Evolutionary conservation across 257 asterid species (phyloP), one percentile per base, ranked within the genome.

Genomic region (Solanum rostratum): DNA sequence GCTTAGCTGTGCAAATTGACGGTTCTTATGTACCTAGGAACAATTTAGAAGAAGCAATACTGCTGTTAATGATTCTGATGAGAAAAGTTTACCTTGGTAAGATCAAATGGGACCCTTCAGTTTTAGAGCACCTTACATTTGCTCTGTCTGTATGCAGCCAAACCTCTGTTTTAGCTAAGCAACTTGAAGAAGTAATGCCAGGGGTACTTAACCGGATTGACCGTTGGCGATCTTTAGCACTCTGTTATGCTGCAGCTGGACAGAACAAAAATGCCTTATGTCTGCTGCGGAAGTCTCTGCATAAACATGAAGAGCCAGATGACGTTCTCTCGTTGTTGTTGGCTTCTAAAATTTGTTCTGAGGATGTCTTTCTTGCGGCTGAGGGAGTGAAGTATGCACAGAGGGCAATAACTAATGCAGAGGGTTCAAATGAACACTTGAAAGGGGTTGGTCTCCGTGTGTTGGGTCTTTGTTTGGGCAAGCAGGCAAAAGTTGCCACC

Each of bases 11-110:
- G 57, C 99, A 97, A 90, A 88, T 91, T 65, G 98, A 97, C 3
- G 97, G 97, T 80, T 93, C 99, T 12, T 95, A 93, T 78, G 93
- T 97, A 83, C 99, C 99, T 79, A 94, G 87, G 85, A 95, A 89
- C 91, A 95, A 92, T 89, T 91, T 95, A 85, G 99, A 97, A 90
- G 99, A 95, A 84, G 95, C 99, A 79, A 95, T 97, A 90, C 90
- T 97, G 85, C 97, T 97, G 86, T 82, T 95, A 84, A 93, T 97
- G 99, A 93, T 97, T 86, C 91, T 95, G n/a, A 93, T 97, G 98
- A 91, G 99, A 88, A 95, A 95, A 89, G 90, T 88, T 85, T 87
- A 85, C 94, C 95, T 95, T 46, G 96, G 98, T 43, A 97, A 95
- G 89, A 85, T 88, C 85, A 90, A 88, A 82, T 97, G 97, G 99